Conservation (phyloP, 768 basidiomycete genomes). For the Leucosporidium creatinivorum region DNA sequence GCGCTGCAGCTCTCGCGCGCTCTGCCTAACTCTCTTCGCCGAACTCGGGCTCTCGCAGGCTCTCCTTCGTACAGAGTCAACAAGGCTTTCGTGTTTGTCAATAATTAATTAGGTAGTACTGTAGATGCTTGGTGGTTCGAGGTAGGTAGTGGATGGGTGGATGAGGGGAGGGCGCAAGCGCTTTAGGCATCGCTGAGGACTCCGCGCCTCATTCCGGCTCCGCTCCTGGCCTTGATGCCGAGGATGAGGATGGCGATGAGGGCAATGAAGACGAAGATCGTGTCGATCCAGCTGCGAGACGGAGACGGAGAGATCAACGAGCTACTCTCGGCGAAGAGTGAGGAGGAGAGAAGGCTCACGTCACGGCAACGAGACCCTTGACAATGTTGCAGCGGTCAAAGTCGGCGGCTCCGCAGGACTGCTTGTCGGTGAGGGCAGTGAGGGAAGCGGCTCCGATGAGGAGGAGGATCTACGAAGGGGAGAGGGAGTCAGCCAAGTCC, state of each 20-base stretch:
- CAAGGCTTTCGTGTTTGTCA: no score
- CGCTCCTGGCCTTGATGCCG: conserved; percentile 27
- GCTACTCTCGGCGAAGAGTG: not conserved
- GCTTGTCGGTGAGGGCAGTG: conserved; percentile 39
- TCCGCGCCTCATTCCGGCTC: conserved; percentile 11
- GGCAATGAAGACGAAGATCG: conserved; percentile 39
- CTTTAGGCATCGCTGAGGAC: conserved; percentile 22
- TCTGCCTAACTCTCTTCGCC: no score
- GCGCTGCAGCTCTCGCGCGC: no score
- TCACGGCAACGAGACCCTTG: conserved; percentile 41
- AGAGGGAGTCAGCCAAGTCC: not conserved
- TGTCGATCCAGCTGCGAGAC: conserved; percentile 30
- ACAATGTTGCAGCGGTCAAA: conserved; percentile 41
- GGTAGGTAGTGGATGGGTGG: no score
- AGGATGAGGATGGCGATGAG: conserved; percentile 36
- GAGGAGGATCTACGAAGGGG: conserved; percentile 37
- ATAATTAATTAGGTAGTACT: no score
- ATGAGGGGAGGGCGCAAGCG: no score
- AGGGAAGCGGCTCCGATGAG: conserved; percentile 41
- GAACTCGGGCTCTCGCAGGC: no score
- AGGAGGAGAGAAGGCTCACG: conserved; percentile 35
- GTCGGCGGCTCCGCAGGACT: conserved; percentile 37
- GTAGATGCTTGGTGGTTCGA: no score
- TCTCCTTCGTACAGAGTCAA: no score
- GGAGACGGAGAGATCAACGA: not conserved